A percentile compares a stretch with the other conserved stretches of the same genome.
phyloP scores from a whole-genome alignment of 2,329 filamentous ascomycete species.

The Xylariaceae sp. region DNA sequence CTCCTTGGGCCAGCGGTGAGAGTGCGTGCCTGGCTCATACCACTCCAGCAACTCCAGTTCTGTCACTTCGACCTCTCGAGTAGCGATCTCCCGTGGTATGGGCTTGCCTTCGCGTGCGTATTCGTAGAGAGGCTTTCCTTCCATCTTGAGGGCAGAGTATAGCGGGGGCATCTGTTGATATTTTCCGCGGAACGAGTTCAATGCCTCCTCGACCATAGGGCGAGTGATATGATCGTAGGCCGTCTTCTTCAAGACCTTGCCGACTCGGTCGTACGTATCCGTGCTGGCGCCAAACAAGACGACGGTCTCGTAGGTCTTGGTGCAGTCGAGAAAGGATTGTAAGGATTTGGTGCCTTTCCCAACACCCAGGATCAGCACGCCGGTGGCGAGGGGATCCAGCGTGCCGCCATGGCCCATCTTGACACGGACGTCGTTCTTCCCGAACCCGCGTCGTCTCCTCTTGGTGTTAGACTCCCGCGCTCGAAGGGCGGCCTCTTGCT shows the following conservation, averaged over 20 bases:
- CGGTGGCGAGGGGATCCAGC: constrained; percentile 87
- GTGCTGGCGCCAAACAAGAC: constrained; percentile 88
- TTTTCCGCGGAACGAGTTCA: constrained; percentile 71
- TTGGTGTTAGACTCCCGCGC: constrained; percentile 53
- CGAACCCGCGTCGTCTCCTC: constrained; percentile 51
- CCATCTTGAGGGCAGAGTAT: constrained; percentile 86
- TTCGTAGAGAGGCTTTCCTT: constrained; percentile 92
- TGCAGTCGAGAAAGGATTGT: constrained; percentile 74
- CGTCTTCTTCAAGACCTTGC: constrained; percentile 72
- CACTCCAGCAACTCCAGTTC: constrained; percentile 81
- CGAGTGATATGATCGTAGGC: constrained; percentile 77
- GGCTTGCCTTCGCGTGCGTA: constrained; percentile 87
- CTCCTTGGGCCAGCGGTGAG: constrained; percentile 71
- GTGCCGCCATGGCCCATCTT: constrained; percentile 97
- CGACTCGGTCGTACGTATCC: constrained; percentile 83
- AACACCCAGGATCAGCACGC: constrained; percentile 83
- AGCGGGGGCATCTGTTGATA: constrained; percentile 88
- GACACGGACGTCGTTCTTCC: constrained; percentile 60
- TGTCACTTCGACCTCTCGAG: constrained; percentile 70
- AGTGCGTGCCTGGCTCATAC: constrained; percentile 74
- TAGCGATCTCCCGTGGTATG: constrained; percentile 78
- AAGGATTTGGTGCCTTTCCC: constrained; percentile 84
- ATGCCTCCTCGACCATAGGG: constrained; percentile 68
- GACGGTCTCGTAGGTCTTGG: constrained; percentile 86
- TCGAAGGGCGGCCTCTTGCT: constrained; percentile 53